Evolutionary conservation across 2,329 filamentous ascomycete species (phyloP).

Genomic region (Juglanconis oblonga): DNA sequence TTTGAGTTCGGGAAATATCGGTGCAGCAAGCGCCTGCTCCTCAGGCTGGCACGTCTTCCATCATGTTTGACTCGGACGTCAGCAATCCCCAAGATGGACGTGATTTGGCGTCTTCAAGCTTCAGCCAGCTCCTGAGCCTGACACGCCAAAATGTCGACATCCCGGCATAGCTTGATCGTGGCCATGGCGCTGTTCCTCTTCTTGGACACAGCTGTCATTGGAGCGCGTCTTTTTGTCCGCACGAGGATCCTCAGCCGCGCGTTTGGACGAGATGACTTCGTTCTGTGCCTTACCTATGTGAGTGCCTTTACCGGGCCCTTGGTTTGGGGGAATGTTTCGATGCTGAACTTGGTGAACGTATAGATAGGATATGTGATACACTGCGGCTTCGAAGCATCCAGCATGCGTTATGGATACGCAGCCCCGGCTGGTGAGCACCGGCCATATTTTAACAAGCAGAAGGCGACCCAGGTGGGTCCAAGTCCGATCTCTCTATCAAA

Average conservation of each 20-base stretch:
- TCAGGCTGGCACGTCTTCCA: background rate
- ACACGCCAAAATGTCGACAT: conserved; percentile 9
- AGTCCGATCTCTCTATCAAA: background rate
- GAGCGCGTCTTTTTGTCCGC: conserved; percentile 27
- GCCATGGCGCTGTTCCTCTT: conserved; percentile 26
- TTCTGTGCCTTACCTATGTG: conserved; percentile 27
- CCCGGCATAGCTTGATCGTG: conserved; percentile 23
- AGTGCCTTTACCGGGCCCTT: background rate
- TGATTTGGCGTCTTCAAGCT: background rate
- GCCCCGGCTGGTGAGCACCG: conserved; percentile 22
- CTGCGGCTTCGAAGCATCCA: conserved; percentile 25
- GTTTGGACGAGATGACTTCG: conserved; percentile 28
- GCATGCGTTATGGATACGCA: conserved; percentile 29
- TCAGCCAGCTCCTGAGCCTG: background rate
- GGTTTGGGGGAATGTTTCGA: background rate
- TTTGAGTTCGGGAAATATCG: background rate
- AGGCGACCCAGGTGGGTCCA: conserved; percentile 23
- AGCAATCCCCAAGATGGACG: background rate
- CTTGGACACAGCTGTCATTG: conserved; percentile 24
- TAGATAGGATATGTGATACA: conserved; percentile 27
- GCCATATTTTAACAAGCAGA: conserved; percentile 23
- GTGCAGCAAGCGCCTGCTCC: background rate
- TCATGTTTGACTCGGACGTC: background rate
- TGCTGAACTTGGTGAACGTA: conserved; percentile 16
- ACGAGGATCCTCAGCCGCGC: conserved; percentile 23